These are phyloP conservation scores for Geotrichum candidum DNA, from an alignment of 1,139 yeast genomes.

Conservation along the genomic window DNA sequence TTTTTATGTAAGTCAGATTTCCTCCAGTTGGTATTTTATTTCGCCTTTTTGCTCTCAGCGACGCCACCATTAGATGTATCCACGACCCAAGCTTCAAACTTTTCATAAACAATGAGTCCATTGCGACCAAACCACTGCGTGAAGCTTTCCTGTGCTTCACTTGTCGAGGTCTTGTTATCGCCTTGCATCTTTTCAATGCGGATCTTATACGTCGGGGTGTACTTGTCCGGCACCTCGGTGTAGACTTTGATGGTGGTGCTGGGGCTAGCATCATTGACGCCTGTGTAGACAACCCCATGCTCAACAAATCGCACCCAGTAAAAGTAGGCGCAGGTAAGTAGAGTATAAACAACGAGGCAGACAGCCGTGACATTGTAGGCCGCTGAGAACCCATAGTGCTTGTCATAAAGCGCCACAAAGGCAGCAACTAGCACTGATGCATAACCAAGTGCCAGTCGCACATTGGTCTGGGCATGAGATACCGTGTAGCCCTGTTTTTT, in stretches of 20 bases:
- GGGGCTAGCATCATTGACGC: constrained; percentile 33
- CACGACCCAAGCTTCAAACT: constrained; percentile 21
- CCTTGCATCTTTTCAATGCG: constrained; percentile 25
- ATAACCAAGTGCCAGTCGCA: constrained; percentile 65
- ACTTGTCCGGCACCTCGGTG: constrained; percentile 33
- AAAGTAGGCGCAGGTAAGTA: constrained; percentile 46
- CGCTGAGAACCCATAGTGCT: constrained; percentile 46
- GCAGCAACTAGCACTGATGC: constrained; percentile 62
- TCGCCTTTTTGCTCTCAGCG: constrained; percentile 5
- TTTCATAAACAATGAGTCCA: constrained; percentile 27
- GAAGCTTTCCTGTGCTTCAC: constrained; percentile 17
- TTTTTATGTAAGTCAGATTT: too few relatives aligned
- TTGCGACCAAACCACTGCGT: constrained; percentile 28
- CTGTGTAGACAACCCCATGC: constrained; percentile 56
- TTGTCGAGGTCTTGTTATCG: neutral
- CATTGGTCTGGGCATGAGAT: constrained; percentile 51
- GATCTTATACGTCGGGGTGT: constrained; percentile 44
- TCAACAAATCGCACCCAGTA: constrained; percentile 47
- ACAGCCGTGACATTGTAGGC: constrained; percentile 40
- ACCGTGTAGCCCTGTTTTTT: constrained; percentile 58
- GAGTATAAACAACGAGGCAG: constrained; percentile 46
- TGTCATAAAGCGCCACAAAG: constrained; percentile 59
- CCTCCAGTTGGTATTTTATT: neutral
- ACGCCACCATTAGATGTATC: neutral
- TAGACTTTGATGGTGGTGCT: constrained; percentile 30